Conservation (phyloP, 2,329 filamentous ascomycete species). For the Sporothrix variecibatus region DNA sequence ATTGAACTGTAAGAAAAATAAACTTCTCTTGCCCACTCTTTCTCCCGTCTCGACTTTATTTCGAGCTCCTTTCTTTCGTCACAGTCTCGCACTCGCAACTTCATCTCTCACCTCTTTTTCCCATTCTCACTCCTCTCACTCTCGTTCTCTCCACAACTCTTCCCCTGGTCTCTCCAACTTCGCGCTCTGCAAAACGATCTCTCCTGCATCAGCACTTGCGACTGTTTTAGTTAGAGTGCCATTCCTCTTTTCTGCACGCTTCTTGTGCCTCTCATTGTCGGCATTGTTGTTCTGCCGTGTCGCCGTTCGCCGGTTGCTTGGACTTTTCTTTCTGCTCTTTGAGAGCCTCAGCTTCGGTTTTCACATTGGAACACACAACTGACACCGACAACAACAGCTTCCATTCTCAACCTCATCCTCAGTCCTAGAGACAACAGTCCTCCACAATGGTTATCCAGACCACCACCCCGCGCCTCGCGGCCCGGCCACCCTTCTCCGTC, state of each 20-base stretch:
- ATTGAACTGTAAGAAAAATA: conserved; percentile 18
- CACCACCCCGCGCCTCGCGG: conserved; percentile 51
- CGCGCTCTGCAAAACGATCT: neutral
- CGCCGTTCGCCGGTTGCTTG: neutral
- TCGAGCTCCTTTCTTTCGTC: neutral
- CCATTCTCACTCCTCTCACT: neutral
- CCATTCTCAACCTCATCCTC: neutral
- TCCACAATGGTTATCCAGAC: conserved; percentile 29
- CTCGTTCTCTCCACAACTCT: neutral
- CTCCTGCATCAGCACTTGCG: neutral
- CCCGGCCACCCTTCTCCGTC: conserved; percentile 66
- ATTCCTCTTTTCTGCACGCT: neutral
- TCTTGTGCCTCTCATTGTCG: neutral
- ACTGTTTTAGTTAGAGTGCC: neutral
- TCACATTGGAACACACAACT: neutral
- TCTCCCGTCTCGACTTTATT: neutral
- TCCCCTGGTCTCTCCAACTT: neutral
- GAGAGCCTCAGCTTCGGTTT: neutral
- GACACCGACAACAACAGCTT: neutral
- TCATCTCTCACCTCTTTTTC: neutral
- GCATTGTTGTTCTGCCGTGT: neutral
- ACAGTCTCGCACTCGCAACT: neutral
- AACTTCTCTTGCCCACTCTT: neutral
- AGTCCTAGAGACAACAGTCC: neutral
- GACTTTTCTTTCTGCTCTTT: neutral